Percentiles rank a stretch among this genome's conserved stretches.
phyloP scores from a whole-genome alignment of 768 basidiomycete genomes.

The Leccinum longicurvipes region DNA sequence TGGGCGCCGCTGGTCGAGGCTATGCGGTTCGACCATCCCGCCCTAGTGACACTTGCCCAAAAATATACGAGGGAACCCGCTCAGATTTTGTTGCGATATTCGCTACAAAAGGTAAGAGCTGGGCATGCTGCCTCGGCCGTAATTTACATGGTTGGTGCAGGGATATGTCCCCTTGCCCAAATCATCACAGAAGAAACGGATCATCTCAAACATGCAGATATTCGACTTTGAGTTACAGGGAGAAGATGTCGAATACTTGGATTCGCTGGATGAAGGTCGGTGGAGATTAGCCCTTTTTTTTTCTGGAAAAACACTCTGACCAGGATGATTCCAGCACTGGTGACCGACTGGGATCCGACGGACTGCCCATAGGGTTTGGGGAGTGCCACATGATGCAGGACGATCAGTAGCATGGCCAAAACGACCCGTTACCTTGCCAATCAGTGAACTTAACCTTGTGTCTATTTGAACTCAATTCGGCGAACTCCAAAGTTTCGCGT shows the following conservation, averaged over 20 bases:
- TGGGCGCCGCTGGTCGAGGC: constrained; percentile 35
- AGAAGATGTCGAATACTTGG: constrained; percentile 48
- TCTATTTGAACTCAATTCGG: not conserved
- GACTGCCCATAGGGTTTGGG: constrained; percentile 7
- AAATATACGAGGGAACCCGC: constrained; percentile 58
- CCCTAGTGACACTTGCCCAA: constrained; percentile 42
- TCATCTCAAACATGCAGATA: constrained; percentile 56
- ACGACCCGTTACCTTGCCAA: constrained; percentile 6
- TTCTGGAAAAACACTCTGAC: not conserved
- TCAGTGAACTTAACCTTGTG: constrained; percentile 20
- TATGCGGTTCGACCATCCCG: constrained; percentile 58
- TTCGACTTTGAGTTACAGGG: constrained; percentile 58
- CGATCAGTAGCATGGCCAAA: not conserved
- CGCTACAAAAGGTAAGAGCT: constrained; percentile 63
- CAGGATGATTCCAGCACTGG: not conserved
- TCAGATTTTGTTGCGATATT: constrained; percentile 52
- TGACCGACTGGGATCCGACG: constrained; percentile 9
- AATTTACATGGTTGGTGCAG: constrained; percentile 2
- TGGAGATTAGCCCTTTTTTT: not conserved
- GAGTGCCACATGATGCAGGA: no score
- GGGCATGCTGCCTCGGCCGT: not conserved
- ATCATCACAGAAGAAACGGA: constrained; percentile 49
- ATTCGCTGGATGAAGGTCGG: constrained; percentile 47
- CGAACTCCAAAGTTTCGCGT: not conserved
- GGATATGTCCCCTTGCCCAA: constrained; percentile 63